These are phyloP conservation scores for Pharnaceum exiguum DNA, from an alignment of 148 eudicot genomes.

Conservation along the genomic window DNA sequence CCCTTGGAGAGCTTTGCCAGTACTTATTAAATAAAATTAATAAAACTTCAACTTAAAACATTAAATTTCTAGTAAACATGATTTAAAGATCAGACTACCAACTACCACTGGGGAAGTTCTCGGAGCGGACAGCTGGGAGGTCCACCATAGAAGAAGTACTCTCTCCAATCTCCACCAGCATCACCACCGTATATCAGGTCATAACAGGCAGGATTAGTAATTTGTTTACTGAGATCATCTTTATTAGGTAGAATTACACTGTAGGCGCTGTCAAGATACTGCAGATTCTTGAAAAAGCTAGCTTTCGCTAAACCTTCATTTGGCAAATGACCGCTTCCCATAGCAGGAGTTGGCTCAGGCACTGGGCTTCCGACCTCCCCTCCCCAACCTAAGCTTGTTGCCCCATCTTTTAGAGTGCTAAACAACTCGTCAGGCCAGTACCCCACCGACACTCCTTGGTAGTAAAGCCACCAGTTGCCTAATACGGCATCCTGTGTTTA, in stretches of 20 bases:
- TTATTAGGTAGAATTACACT: not conserved
- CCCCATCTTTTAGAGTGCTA: not conserved
- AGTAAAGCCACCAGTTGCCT: constrained; percentile 5
- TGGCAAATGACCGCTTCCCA: constrained; percentile 17
- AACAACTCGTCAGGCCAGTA: constrained; percentile 2
- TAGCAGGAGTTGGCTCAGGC: not conserved
- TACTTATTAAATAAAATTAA: too few species aligned
- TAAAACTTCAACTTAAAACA: too few species aligned
- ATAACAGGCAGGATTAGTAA: not conserved
- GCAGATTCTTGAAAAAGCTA: not conserved
- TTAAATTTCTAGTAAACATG: too few species aligned
- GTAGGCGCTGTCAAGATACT: not conserved
- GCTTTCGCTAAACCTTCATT: not conserved
- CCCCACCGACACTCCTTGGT: not conserved
- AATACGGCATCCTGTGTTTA: not conserved
- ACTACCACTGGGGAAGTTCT: too few species aligned
- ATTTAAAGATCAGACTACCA: too few species aligned
- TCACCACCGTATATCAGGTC: too few species aligned
- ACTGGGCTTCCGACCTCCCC: constrained; percentile 11
- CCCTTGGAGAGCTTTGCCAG: too few species aligned
- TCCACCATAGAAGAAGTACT: too few species aligned
- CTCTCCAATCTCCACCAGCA: too few species aligned
- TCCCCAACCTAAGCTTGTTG: constrained; percentile 21
- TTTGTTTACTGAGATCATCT: not conserved
- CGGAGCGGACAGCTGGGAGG: too few species aligned